Evolutionary conservation across 352 stramenopile species (phyloP).

Genomic region (Phytophthora megakarya): DNA sequence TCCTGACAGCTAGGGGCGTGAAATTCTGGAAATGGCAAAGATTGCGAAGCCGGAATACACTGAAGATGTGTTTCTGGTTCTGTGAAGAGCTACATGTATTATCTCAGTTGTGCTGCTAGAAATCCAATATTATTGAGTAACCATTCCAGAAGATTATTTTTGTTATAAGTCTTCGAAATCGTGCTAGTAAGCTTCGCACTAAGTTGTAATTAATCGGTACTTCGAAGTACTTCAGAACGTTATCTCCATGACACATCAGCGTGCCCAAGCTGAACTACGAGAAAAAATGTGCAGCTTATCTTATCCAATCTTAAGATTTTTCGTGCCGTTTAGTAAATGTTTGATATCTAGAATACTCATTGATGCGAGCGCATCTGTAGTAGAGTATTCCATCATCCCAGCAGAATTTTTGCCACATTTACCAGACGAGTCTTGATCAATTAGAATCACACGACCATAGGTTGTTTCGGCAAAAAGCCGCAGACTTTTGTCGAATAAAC

Average conservation of each 20-base stretch:
- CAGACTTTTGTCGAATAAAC: constrained; percentile 53
- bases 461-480: constrained; percentile 39
- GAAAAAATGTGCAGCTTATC: background rate
- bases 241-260: too few relatives aligned
- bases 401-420: constrained; percentile 34
- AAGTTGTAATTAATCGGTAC: background rate
- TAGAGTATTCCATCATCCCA: constrained; percentile 41
- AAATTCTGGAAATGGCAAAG: too few relatives aligned
- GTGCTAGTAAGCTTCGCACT: too few relatives aligned
- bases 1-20: too few relatives aligned
- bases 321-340: constrained; percentile 49
- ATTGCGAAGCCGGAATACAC: too few relatives aligned
- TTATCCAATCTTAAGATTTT: constrained; percentile 48
- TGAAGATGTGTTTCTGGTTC: too few relatives aligned
- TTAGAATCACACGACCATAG: constrained; percentile 43
- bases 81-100: too few relatives aligned
- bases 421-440: constrained; percentile 42
- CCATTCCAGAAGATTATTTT: too few relatives aligned
- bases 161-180: too few relatives aligned
- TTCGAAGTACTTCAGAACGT: background rate
- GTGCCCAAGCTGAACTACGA: background rate
- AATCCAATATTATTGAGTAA: too few relatives aligned
- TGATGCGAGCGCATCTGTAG: constrained; percentile 49
- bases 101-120: too few relatives aligned
- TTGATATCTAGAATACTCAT: constrained; percentile 64